phyloP scores from a whole-genome alignment of 208 protist species.

The Tritrichomonas musculus region DNA sequence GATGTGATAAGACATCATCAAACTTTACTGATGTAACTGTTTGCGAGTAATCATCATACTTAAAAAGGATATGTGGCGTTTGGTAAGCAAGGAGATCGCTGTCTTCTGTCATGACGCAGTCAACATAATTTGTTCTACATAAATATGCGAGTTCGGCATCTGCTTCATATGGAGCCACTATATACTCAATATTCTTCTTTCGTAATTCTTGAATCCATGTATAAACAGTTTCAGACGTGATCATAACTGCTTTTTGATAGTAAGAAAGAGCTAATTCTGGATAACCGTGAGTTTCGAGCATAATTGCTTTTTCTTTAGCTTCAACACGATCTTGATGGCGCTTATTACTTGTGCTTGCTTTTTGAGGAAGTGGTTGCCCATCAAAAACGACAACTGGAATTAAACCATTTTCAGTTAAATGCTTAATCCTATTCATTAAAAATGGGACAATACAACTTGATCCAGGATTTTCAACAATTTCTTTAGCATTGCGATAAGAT shows the following conservation, averaged over 20 bases:
- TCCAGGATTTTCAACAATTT: constrained; percentile 51
- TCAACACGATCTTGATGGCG: constrained; percentile 39
- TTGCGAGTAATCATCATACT: constrained; percentile 14
- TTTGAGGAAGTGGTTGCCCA: constrained; percentile 66
- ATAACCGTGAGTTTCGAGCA: constrained; percentile 48
- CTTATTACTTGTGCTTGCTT: constrained; percentile 61
- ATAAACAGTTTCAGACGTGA: constrained; percentile 64
- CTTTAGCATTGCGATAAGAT: constrained; percentile 56
- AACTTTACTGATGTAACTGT: not conserved
- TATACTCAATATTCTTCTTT: constrained; percentile 35
- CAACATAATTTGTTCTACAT: constrained; percentile 66
- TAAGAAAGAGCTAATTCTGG: constrained; percentile 50
- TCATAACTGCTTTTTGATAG: constrained; percentile 62
- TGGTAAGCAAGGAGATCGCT: constrained; percentile 89
- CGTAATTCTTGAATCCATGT: constrained; percentile 54
- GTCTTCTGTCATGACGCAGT: constrained; percentile 88
- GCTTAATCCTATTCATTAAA: constrained; percentile 57
- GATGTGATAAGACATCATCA: not conserved
- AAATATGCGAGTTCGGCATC: constrained; percentile 95
- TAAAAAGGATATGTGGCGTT: constrained; percentile 34
- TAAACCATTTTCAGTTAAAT: constrained; percentile 59
- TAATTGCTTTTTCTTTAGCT: not conserved
- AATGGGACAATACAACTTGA: constrained; percentile 52
- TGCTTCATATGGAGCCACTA: constrained; percentile 95
- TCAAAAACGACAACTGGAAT: constrained; percentile 78